Evolutionary conservation across 805 yeast species (phyloP).

Genomic region (Lipomyces starkeyi): DNA sequence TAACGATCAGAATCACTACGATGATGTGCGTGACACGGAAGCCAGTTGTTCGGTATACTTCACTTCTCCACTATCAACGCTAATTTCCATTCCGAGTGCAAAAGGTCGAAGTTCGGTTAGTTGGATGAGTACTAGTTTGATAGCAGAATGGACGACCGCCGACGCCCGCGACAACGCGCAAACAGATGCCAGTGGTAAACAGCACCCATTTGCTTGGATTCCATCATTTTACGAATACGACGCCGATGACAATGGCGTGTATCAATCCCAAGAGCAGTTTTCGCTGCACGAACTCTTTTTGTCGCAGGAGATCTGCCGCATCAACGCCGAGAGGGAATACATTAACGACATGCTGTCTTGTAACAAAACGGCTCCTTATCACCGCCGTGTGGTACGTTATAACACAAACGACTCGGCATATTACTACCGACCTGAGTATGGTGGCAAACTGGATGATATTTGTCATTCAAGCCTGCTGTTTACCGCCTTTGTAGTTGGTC

Average conservation of each 20-base stretch:
- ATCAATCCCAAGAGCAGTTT: not conserved
- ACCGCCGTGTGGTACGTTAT: conserved; percentile 9
- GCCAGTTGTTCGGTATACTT: conserved; percentile 9
- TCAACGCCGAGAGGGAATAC: not conserved
- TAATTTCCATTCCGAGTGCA: not conserved
- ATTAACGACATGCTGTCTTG: not conserved
- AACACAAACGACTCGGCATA: conserved; percentile 7
- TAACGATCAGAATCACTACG: not conserved
- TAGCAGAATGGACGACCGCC: not conserved
- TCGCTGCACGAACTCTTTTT: conserved; percentile 3
- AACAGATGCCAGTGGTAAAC: not conserved
- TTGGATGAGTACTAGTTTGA: not conserved
- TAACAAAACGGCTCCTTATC: not conserved
- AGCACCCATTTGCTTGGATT: conserved; percentile 10
- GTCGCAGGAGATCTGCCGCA: not conserved
- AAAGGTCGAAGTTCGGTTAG: not conserved
- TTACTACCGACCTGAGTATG: not conserved
- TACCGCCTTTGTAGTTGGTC: conserved; percentile 4
- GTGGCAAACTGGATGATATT: conserved; percentile 11
- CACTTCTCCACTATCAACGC: conserved; percentile 4
- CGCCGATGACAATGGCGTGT: not conserved
- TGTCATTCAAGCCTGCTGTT: not conserved
- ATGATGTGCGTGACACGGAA: not conserved
- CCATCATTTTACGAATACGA: not conserved
- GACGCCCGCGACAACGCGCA: not conserved